Evolutionary conservation across 345 rosid genomes (phyloP).

Genomic region (Hevea brasiliensis): DNA sequence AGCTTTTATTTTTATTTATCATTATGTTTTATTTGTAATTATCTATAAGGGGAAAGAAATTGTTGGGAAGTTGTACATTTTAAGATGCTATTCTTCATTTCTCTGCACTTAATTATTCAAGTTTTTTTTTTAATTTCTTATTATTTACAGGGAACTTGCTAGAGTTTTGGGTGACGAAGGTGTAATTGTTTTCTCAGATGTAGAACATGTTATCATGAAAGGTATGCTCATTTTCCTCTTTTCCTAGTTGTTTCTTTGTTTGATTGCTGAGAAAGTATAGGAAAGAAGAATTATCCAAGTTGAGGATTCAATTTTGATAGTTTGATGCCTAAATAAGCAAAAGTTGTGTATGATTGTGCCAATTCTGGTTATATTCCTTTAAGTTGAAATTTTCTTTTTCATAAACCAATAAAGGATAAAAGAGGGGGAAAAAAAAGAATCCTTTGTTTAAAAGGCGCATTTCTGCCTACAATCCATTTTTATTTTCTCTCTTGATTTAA

Average conservation of each 20-base stretch:
- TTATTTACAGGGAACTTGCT: constrained; percentile 76
- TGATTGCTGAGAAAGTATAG: neutral
- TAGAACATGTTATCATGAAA: constrained; percentile 78
- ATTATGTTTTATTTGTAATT: neutral
- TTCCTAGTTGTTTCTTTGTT: neutral
- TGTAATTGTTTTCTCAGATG: constrained; percentile 56
- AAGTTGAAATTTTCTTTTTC: neutral
- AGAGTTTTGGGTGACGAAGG: constrained; percentile 75
- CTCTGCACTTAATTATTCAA: neutral
- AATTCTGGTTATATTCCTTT: neutral
- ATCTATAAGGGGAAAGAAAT: neutral
- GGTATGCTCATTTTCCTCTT: constrained; percentile 33
- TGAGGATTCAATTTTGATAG: neutral
- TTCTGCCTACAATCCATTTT: neutral
- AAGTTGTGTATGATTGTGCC: neutral
- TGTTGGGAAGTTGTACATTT: neutral
- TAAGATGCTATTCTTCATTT: neutral
- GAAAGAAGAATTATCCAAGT: neutral
- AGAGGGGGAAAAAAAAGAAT: too few species aligned
- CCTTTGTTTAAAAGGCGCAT: neutral
- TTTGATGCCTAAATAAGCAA: neutral
- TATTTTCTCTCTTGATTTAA: neutral
- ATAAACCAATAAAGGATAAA: too few species aligned
- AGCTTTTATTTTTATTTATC: neutral
- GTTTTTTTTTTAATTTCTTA: neutral